Evolutionary conservation across 352 stramenopile genomes (phyloP).

Genomic region (Ochromonadaceae sp.): DNA sequence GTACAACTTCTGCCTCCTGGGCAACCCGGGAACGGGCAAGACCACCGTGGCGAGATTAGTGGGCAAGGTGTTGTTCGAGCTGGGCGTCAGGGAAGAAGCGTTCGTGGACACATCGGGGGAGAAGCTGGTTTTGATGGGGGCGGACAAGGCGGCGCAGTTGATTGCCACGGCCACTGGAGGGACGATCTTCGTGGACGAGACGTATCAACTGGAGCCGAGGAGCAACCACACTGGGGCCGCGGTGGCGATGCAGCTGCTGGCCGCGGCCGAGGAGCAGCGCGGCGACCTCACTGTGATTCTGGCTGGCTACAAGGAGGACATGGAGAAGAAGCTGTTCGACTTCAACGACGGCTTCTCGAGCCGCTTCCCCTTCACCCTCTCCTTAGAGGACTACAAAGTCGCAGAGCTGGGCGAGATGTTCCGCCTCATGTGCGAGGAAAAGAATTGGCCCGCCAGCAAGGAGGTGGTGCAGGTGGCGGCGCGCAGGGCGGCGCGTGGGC

Average conservation of each 20-base stretch:
- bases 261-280: conserved; percentile 46
- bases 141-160: conserved; percentile 38
- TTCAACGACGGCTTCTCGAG: conserved; percentile 25
- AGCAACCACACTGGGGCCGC: conserved; percentile 46
- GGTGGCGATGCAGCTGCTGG: conserved; percentile 49
- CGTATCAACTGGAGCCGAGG: conserved; percentile 52
- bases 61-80: conserved; percentile 45
- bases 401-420: conserved; percentile 12
- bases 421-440: neutral
- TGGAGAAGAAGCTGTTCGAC: conserved; percentile 44
- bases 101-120: conserved; percentile 34
- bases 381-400: conserved; percentile 19
- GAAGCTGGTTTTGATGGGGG: conserved; percentile 43
- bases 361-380: conserved; percentile 15
- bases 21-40: conserved; percentile 49
- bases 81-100: conserved; percentile 26
- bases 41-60: conserved; percentile 48
- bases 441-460: neutral
- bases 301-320: conserved; percentile 54
- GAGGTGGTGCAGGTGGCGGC: conserved; percentile 31
- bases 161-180: conserved; percentile 23
- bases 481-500: conserved; percentile 38
- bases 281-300: conserved; percentile 45
- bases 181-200: conserved; percentile 77
- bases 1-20: conserved; percentile 31